Evolutionary conservation across 345 rosid genomes (phyloP).

Genomic region (Hypericum androsaemum): DNA sequence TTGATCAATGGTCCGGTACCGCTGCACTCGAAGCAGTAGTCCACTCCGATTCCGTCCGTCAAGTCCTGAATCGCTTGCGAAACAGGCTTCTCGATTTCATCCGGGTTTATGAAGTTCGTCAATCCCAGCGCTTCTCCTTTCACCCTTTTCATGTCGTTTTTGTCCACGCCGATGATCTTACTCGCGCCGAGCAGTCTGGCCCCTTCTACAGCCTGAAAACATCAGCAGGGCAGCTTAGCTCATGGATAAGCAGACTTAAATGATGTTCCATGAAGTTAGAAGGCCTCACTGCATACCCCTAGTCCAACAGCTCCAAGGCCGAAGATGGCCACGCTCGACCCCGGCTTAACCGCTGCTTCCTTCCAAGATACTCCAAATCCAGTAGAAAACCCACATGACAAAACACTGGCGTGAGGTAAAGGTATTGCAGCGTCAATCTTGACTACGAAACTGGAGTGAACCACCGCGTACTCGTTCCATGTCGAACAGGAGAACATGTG

Average conservation of each 20-base stretch:
- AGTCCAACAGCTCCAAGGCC: conserved; percentile 2
- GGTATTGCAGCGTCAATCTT: not conserved
- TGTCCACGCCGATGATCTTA: conserved; percentile 53
- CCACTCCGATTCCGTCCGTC: conserved; percentile 43
- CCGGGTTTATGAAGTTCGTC: conserved; percentile 54
- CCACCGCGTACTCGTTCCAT: conserved; percentile 1
- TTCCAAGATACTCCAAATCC: not conserved
- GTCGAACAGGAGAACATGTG: not conserved
- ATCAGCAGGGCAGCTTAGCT: no score
- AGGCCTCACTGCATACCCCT: not conserved
- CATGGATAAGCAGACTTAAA: no score
- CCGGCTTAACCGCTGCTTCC: not conserved
- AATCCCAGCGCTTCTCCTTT: conserved; percentile 41
- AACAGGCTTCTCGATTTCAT: conserved; percentile 25
- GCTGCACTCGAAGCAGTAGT: conserved; percentile 56
- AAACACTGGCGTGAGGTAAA: not conserved
- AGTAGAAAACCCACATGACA: not conserved
- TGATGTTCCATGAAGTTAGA: no score
- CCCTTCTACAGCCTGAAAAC: conserved; percentile 41
- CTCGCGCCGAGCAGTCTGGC: conserved; percentile 48
- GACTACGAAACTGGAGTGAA: not conserved
- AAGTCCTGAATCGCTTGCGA: conserved; percentile 31
- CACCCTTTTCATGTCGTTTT: conserved; percentile 25
- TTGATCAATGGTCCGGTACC: conserved; percentile 30
- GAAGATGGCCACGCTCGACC: not conserved